Percentiles rank a stretch among this genome's conserved stretches.
Evolutionary conservation across 805 yeast genomes (phyloP).

Genomic region (Wickerhamomyces ciferrii): DNA sequence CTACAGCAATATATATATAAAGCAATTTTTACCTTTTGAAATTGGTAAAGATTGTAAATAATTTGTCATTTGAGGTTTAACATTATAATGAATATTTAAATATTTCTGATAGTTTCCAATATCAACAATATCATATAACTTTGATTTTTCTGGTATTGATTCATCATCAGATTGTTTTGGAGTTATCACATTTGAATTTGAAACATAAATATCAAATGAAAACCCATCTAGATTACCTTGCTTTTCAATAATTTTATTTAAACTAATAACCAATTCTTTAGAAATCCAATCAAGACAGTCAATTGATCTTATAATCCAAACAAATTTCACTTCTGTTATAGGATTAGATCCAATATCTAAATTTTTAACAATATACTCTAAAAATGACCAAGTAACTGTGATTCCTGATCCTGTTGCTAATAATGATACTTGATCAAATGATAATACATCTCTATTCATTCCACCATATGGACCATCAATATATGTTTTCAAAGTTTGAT

Average conservation of each 20-base stretch:
- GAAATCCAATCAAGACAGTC: conserved; percentile 35
- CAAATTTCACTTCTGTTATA: conserved; percentile 29
- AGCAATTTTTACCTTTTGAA: conserved; percentile 27
- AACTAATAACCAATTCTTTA: conserved; percentile 24
- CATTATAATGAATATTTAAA: conserved; percentile 2
- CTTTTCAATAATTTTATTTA: neutral
- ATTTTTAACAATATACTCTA: conserved; percentile 18
- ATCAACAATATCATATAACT: neutral
- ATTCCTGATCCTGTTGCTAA: conserved; percentile 49
- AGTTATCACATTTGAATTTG: conserved; percentile 17
- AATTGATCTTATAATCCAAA: conserved; percentile 36
- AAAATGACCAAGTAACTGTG: conserved; percentile 42
- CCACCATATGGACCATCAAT: conserved; percentile 62
- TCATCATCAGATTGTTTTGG: neutral
- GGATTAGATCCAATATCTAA: conserved; percentile 7
- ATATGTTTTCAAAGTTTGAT: conserved; percentile 26
- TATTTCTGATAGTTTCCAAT: neutral
- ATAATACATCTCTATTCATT: conserved; percentile 34
- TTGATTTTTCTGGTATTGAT: neutral
- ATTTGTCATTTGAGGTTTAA: conserved; percentile 11
- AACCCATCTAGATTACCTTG: conserved; percentile 2
- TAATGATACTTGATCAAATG: conserved; percentile 39
- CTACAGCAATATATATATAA: too few species aligned
- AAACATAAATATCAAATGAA: conserved; percentile 22
- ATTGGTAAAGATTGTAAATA: conserved; percentile 2